Evolutionary conservation across 768 basidiomycete genomes (phyloP), one percentile per base, ranked within the genome.

Genomic region (Lentinula sp.): DNA sequence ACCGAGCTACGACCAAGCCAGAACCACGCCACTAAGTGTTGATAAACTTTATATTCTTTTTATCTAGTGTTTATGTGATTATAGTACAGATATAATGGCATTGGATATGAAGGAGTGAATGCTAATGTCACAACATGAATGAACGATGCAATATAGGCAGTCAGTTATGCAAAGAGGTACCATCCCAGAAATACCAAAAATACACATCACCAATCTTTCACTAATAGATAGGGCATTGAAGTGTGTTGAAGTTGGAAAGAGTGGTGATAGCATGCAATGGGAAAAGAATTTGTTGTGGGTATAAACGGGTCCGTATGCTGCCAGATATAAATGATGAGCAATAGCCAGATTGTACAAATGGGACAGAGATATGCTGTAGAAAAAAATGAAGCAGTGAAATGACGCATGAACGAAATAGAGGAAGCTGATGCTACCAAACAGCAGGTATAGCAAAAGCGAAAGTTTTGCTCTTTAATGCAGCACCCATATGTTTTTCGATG

Each of bases 391-490:
- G 65, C 66, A 65, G 61, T 56, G 63, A 59, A 59, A 65, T 61
- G 65, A 72, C 57, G 63, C 37, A 59, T 57, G 49, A 57, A 51
- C 60, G 62, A 61, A 48, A 57, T n/a, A 32, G 62, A 70, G 68
- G 67, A 52, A 62, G 65, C 64, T 67, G 28, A 42, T 51, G 68
- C 77, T 78, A 88, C 87, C 87, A 88, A 18, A 77, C 75, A 1
- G 85, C 76, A 0, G 85, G 84, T 1, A 80, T 73, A 10, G 87
- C 87, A 62, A 82, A 80, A 0, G 87, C 85, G 48, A 86, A 88
- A 78, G 86, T 86, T 69, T 85, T 83, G 5, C 70, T 68, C 70
- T 87, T 87, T 49, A 83, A 73, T 0, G 80, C 79, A 58, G 82
- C 76, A 1, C 70, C 65, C 31, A 74, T 60, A 15, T 72, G 71